Evolutionary conservation across 2,329 filamentous ascomycete genomes (phyloP).

Genomic region (Aspergillus eucalypticola): DNA sequence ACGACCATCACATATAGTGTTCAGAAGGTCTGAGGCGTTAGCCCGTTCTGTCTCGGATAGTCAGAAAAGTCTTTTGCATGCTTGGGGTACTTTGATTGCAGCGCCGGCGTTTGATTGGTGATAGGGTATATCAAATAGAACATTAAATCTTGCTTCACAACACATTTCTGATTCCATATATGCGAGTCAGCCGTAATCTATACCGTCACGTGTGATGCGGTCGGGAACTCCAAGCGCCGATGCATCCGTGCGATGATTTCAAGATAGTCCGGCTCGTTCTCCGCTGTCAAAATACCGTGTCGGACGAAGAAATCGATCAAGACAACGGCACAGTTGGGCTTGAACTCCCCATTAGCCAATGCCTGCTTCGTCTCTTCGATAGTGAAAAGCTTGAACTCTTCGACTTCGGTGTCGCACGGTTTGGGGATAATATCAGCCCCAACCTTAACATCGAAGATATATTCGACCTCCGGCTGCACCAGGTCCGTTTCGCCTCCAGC

Average conservation of each 20-base stretch:
- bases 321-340: constrained; percentile 86
- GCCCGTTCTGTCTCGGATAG: constrained; percentile 7
- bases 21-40: background rate
- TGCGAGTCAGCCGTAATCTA: constrained; percentile 6
- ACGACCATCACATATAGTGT: background rate
- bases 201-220: constrained; percentile 45
- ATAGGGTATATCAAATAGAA: constrained; percentile 40
- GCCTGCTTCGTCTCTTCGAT: constrained; percentile 73
- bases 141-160: constrained; percentile 23
- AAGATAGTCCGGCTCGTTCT: constrained; percentile 75
- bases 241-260: constrained; percentile 76
- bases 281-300: constrained; percentile 74
- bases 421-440: constrained; percentile 66
- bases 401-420: constrained; percentile 87
- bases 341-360: constrained; percentile 74
- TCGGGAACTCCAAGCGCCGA: constrained; percentile 77
- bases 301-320: constrained; percentile 88
- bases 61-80: constrained; percentile 29
- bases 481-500: constrained; percentile 79
- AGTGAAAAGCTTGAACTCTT: constrained; percentile 75
- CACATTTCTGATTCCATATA: constrained; percentile 5
- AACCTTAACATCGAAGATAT: constrained; percentile 85
- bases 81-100: constrained; percentile 35
- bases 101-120: constrained; percentile 46
- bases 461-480: constrained; percentile 88